Evolutionary conservation across 83 land plant genomes (phyloP).

Genomic region (Picea abies): DNA sequence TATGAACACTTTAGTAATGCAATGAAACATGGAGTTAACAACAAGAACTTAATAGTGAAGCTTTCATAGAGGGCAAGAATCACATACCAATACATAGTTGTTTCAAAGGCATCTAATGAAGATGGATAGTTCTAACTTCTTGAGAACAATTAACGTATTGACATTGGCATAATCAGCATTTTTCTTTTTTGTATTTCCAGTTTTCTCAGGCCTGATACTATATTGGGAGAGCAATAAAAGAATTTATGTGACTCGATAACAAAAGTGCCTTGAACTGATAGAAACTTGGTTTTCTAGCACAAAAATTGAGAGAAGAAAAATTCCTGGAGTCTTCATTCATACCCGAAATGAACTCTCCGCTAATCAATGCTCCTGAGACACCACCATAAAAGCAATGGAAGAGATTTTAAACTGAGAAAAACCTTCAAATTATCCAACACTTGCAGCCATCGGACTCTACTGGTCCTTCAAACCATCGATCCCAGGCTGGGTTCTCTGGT

Average conservation of each 20-base stretch:
- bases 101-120: background rate
- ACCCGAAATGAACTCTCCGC: constrained; percentile 3
- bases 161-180: background rate
- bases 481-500: constrained; percentile 50
- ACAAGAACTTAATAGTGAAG: background rate
- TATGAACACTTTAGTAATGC: background rate
- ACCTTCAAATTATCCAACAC: constrained; percentile 49
- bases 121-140: background rate
- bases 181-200: background rate
- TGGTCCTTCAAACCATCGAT: constrained; percentile 68
- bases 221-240: background rate
- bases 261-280: background rate
- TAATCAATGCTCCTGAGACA: background rate
- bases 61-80: background rate
- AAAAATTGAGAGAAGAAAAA: background rate
- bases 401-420: background rate
- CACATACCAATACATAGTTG: background rate
- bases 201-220: background rate
- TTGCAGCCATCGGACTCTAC: constrained; percentile 53
- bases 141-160: background rate
- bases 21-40: background rate
- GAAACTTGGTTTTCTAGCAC: background rate
- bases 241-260: background rate
- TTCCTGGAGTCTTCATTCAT: background rate
- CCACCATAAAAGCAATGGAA: background rate